Conservation (phyloP, 768 basidiomycete species). For the Hygrophorus russula region DNA sequence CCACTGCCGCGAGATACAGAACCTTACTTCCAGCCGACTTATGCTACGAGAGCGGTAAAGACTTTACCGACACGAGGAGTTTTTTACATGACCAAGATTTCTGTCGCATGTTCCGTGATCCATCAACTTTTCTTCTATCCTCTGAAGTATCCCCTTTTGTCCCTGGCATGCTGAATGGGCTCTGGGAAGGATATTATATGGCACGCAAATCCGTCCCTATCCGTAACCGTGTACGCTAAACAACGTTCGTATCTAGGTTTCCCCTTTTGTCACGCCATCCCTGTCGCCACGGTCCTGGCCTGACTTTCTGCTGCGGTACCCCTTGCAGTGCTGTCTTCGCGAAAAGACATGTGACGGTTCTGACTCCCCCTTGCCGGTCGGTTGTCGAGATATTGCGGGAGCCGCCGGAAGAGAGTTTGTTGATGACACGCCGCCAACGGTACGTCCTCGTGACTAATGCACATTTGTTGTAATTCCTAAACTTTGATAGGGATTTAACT, state of each 20-base stretch:
- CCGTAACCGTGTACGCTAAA: neutral
- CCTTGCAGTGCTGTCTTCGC: slow-evolving; percentile 37
- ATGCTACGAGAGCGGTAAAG: slow-evolving; percentile 5
- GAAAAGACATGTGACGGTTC: slow-evolving; percentile 34
- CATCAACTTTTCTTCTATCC: slow-evolving; percentile 10
- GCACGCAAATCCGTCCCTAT: slow-evolving; percentile 20
- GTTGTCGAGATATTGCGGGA: too few relatives aligned
- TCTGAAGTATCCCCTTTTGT: slow-evolving; percentile 20
- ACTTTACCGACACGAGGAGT: slow-evolving; percentile 17
- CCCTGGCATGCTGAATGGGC: slow-evolving; percentile 38
- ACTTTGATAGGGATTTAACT: slow-evolving; percentile 11
- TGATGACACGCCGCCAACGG: too few relatives aligned
- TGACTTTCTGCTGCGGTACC: slow-evolving; percentile 27
- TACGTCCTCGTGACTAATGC: too few relatives aligned
- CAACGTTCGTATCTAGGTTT: slow-evolving; percentile 3
- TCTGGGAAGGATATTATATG: slow-evolving; percentile 55
- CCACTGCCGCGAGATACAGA: slow-evolving; percentile 24
- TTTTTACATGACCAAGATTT: slow-evolving; percentile 24
- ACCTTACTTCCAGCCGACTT: slow-evolving; percentile 43
- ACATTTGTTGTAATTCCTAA: neutral
- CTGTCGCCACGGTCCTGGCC: slow-evolving; percentile 6
- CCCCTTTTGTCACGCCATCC: slow-evolving; percentile 6
- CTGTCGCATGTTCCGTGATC: slow-evolving; percentile 21
- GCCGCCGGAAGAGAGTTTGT: too few relatives aligned
- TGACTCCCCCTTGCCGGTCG: slow-evolving; percentile 18